Evolutionary conservation across 305 asterid genomes (phyloP).

Genomic region (Fraxinus xanthoxyloides): DNA sequence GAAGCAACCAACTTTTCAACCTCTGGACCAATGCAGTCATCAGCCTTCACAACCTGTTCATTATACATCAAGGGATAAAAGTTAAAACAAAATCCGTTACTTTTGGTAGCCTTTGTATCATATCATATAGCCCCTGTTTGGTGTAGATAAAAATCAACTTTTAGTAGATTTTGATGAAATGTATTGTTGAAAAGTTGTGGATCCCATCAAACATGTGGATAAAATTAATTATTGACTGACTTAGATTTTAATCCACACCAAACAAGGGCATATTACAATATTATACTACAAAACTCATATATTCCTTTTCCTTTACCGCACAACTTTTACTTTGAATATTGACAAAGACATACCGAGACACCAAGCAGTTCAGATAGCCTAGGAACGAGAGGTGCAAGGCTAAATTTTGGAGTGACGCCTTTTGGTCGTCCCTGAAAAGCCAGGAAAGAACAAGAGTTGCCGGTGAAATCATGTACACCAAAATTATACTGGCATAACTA

Average conservation of each 20-base stretch:
- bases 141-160: too few species aligned
- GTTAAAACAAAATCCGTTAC: neutral
- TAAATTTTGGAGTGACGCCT: conserved; percentile 79
- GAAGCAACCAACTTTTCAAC: conserved; percentile 70
- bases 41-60: conserved; percentile 70
- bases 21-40: conserved; percentile 77
- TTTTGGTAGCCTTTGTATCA: neutral
- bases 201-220: too few species aligned
- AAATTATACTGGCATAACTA: neutral
- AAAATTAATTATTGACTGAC: too few species aligned
- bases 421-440: conserved; percentile 74
- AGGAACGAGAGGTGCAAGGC: conserved; percentile 80
- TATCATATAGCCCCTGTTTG: too few species aligned
- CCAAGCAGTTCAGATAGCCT: conserved; percentile 76
- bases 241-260: too few species aligned
- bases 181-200: too few species aligned
- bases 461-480: neutral
- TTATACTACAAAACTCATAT: too few species aligned
- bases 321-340: neutral
- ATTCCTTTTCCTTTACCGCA: neutral
- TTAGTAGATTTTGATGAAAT: too few species aligned
- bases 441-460: neutral
- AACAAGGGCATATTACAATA: too few species aligned
- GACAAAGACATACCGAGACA: conserved; percentile 46
- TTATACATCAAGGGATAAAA: conserved; percentile 9